Percentiles rank a stretch among this genome's conserved stretches.
Conservation (phyloP, 345 rosid species). For the Populus nigra region DNA sequence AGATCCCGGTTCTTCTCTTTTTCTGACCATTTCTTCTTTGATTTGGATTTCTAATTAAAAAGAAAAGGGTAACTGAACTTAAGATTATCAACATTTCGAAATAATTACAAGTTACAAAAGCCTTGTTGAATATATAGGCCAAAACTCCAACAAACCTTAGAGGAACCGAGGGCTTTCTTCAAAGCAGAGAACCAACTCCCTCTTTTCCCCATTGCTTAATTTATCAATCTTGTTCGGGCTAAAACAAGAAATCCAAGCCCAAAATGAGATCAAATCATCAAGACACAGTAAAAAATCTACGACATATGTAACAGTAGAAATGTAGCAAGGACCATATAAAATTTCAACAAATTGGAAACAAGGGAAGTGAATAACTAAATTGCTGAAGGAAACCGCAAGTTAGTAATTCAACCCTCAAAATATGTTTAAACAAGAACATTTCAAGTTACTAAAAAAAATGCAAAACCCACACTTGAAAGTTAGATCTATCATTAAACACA, state of each 20-base stretch:
- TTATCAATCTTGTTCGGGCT: slow-evolving; percentile 27
- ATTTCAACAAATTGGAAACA: background rate
- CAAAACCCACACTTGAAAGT: background rate
- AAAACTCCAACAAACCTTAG: slow-evolving; percentile 38
- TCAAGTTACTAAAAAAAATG: background rate
- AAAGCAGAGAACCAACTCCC: slow-evolving; percentile 73
- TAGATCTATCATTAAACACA: slow-evolving; percentile 11
- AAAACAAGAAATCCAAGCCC: slow-evolving; percentile 22
- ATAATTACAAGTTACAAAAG: background rate
- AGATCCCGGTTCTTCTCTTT: slow-evolving; percentile 34
- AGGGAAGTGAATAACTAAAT: background rate
- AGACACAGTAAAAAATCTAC: background rate
- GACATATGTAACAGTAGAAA: background rate
- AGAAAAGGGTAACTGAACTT: slow-evolving; percentile 5
- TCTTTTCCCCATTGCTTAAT: slow-evolving; percentile 62
- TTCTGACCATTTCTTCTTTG: slow-evolving; percentile 59
- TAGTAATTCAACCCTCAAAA: background rate
- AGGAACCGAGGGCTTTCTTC: slow-evolving; percentile 62
- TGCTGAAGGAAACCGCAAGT: background rate
- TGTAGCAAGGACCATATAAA: background rate
- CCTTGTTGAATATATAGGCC: background rate
- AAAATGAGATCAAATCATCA: slow-evolving; percentile 4
- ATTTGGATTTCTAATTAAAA: slow-evolving; percentile 41
- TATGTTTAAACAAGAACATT: background rate
- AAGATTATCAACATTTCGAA: slow-evolving; percentile 6